phyloP scores from a whole-genome alignment of 2,329 filamentous ascomycete species.

The Penicillium sp. region DNA sequence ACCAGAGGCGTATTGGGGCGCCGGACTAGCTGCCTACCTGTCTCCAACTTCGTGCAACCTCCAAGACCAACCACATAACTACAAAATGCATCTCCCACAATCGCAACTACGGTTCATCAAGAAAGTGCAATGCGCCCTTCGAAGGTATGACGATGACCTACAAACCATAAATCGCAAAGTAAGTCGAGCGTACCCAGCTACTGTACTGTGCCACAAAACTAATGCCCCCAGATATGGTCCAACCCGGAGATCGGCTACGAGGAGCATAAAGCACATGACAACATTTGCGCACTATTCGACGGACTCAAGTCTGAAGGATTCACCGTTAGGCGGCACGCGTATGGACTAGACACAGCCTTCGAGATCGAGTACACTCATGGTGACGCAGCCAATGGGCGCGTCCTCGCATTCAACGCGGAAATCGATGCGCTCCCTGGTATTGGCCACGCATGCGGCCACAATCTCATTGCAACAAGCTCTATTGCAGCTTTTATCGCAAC shows the following conservation, averaged over 20 bases:
- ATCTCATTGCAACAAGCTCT: slow-evolving; percentile 38
- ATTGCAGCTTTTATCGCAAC: slow-evolving; percentile 43
- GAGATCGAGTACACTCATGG: slow-evolving; percentile 44
- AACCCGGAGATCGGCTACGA: slow-evolving; percentile 58
- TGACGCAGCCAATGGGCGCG: slow-evolving; percentile 25
- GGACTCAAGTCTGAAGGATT: slow-evolving; percentile 43
- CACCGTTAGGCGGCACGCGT: slow-evolving; percentile 50
- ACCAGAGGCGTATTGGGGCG: neutral
- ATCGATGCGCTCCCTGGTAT: slow-evolving; percentile 46
- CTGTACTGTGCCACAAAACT: neutral
- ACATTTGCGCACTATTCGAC: slow-evolving; percentile 48
- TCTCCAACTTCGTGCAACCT: neutral
- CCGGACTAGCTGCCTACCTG: neutral
- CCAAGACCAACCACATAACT: neutral
- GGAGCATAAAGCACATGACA: slow-evolving; percentile 57
- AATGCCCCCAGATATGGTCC: slow-evolving; percentile 40
- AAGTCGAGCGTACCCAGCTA: neutral
- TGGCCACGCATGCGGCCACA: slow-evolving; percentile 44
- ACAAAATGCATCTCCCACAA: slow-evolving; percentile 29
- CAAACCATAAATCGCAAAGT: slow-evolving; percentile 33
- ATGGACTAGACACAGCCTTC: slow-evolving; percentile 57
- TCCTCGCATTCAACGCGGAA: slow-evolving; percentile 41
- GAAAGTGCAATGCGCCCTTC: slow-evolving; percentile 29
- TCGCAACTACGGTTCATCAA: slow-evolving; percentile 31
- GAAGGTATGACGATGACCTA: slow-evolving; percentile 27